These are phyloP conservation scores for Postia placenta DNA, from an alignment of 768 basidiomycete genomes.

Conservation along the genomic window DNA sequence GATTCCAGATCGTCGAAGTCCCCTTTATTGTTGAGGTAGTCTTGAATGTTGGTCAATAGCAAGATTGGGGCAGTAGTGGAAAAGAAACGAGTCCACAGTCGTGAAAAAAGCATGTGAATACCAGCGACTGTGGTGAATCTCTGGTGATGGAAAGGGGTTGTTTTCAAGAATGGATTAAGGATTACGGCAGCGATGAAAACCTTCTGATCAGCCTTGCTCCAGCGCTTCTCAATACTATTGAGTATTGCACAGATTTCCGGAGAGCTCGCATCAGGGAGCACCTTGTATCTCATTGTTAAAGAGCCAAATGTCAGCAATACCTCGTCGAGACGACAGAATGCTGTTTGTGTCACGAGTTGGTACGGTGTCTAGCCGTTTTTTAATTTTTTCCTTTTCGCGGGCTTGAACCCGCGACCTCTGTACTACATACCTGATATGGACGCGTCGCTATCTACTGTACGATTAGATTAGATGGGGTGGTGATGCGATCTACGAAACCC, in stretches of 20 bases:
- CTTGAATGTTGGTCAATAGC: conserved; percentile 17
- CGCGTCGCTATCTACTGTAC: no score
- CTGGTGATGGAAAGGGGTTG: neutral
- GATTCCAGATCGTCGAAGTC: conserved; percentile 2
- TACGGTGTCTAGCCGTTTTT: no score
- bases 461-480: no score
- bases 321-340: conserved; percentile 9
- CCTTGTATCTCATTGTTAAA: conserved; percentile 18
- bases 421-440: no score
- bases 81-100: neutral
- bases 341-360: conserved; percentile 27
- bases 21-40: conserved; percentile 1
- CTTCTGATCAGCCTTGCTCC: conserved; percentile 20
- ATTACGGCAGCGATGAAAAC: conserved; percentile 16
- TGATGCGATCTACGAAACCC: no score
- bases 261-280: neutral
- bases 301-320: conserved; percentile 12
- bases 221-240: conserved; percentile 15
- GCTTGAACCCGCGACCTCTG: no score
- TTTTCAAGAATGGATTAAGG: conserved; percentile 3
- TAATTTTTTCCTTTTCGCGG: no score
- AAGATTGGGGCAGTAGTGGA: conserved; percentile 3
- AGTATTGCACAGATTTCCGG: conserved; percentile 1
- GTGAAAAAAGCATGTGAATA: neutral
- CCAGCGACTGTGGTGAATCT: neutral